A percentile compares a stretch with the other conserved stretches of the same genome.
Evolutionary conservation across 495 filamentous ascomycete species (phyloP).

Genomic region (Penicillium odoratum): DNA sequence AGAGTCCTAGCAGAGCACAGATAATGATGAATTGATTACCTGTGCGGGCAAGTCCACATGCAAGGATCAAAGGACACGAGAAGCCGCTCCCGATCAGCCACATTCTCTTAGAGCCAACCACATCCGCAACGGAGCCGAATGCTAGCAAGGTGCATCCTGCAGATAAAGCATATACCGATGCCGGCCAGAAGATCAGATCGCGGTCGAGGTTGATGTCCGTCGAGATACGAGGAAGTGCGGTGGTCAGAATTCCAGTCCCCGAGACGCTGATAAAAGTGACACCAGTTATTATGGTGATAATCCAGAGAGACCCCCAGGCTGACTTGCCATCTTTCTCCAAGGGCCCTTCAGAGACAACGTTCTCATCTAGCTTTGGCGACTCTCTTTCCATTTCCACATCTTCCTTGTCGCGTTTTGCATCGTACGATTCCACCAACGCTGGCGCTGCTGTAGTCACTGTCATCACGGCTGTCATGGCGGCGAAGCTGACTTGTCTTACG

Average conservation of each 20-base stretch:
- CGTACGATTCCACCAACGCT: no score
- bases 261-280: background rate
- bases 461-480: no score
- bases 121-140: slow-evolving; percentile 51
- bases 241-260: slow-evolving; percentile 34
- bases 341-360: background rate
- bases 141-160: slow-evolving; percentile 48
- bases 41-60: slow-evolving; percentile 21
- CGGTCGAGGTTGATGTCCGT: slow-evolving; percentile 39
- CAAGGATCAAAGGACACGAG: background rate
- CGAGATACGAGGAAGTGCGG: slow-evolving; percentile 51
- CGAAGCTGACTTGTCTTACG: no score
- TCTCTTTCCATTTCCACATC: no score
- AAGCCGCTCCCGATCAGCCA: slow-evolving; percentile 48
- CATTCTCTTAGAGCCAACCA: slow-evolving; percentile 43
- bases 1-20: slow-evolving; percentile 48
- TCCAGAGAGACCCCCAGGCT: background rate
- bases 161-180: slow-evolving; percentile 35
- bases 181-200: slow-evolving; percentile 45
- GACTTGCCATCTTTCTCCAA: background rate
- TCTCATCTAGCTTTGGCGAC: no score
- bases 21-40: slow-evolving; percentile 49
- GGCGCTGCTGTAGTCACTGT: no score
- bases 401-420: no score
- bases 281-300: background rate